phyloP scores from a whole-genome alignment of 192 early-diverging fungal species.

The Umbelopsis sp. region DNA sequence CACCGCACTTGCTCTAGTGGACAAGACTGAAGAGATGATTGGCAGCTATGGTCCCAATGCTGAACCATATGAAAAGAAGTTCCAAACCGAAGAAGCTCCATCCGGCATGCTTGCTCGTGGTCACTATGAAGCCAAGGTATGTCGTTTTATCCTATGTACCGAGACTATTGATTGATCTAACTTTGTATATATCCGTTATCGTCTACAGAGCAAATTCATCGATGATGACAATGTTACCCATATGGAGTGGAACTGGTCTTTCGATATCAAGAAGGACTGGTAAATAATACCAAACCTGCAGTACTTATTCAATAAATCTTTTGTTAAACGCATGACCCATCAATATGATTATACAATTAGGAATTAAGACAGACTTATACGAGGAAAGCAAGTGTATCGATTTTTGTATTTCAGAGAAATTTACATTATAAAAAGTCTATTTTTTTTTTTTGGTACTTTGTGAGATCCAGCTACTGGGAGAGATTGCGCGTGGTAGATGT shows the following conservation, averaged over 20 bases:
- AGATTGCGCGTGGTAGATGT: neutral
- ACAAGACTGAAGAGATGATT: slow-evolving; percentile 95
- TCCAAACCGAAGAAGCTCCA: slow-evolving; percentile 86
- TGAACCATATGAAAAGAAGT: slow-evolving; percentile 86
- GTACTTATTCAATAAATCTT: slow-evolving; percentile 13
- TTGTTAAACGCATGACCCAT: neutral
- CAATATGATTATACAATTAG: too few relatives aligned
- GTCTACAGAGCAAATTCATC: slow-evolving; percentile 79
- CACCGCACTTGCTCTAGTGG: slow-evolving; percentile 52
- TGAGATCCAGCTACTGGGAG: neutral
- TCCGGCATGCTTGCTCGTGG: slow-evolving; percentile 91
- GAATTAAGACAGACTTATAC: neutral
- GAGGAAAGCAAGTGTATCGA: slow-evolving; percentile 17
- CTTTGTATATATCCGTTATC: neutral
- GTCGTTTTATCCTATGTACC: slow-evolving; percentile 12
- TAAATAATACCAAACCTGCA: slow-evolving; percentile 20
- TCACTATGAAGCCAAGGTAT: slow-evolving; percentile 80
- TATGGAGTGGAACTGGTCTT: slow-evolving; percentile 77
- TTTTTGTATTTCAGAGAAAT: slow-evolving; percentile 17
- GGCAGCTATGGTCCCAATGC: slow-evolving; percentile 89
- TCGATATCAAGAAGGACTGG: slow-evolving; percentile 49
- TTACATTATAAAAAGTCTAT: slow-evolving; percentile 20
- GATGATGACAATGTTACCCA: slow-evolving; percentile 88
- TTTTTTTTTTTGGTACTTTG: neutral
- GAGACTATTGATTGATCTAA: neutral